Evolutionary conservation across 306 rosid genomes (phyloP).

Genomic region (Fragaria ananassa): DNA sequence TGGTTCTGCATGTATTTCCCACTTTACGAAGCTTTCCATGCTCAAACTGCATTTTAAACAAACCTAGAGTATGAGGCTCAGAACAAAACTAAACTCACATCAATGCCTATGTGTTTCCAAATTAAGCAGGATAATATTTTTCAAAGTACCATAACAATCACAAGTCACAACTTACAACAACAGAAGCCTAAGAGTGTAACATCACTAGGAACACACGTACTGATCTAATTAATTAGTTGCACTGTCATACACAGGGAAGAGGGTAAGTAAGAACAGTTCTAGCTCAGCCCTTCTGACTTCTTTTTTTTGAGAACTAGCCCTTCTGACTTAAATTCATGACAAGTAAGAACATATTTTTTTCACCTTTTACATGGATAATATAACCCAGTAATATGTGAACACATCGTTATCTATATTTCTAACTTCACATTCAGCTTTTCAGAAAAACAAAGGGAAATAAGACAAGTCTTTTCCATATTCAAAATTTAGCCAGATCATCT

Average conservation of each 20-base stretch:
- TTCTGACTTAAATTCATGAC: not conserved
- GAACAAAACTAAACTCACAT: not conserved
- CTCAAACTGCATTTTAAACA: conserved; percentile 45
- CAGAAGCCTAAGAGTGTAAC: not conserved
- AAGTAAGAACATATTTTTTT: not conserved
- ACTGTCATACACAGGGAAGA: not conserved
- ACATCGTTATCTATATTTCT: not conserved
- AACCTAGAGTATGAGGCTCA: conserved; percentile 22
- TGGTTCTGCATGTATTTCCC: conserved; percentile 23
- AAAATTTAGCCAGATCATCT: conserved; percentile 4
- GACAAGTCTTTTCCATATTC: not conserved
- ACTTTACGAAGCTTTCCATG: conserved; percentile 34
- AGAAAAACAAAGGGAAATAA: not conserved
- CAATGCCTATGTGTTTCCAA: not conserved
- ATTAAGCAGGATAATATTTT: not conserved
- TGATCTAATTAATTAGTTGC: not conserved
- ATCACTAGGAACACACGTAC: not conserved
- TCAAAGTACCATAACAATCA: not conserved
- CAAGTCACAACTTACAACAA: not conserved
- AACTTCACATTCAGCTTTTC: not conserved
- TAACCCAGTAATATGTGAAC: not conserved
- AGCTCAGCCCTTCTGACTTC: not conserved
- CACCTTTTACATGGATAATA: not conserved
- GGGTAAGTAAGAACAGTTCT: not conserved
- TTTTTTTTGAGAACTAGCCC: not conserved